These are phyloP conservation scores for Sugiyamaella floridensis DNA, from an alignment of 805 yeast species.

Conservation along the genomic window DNA sequence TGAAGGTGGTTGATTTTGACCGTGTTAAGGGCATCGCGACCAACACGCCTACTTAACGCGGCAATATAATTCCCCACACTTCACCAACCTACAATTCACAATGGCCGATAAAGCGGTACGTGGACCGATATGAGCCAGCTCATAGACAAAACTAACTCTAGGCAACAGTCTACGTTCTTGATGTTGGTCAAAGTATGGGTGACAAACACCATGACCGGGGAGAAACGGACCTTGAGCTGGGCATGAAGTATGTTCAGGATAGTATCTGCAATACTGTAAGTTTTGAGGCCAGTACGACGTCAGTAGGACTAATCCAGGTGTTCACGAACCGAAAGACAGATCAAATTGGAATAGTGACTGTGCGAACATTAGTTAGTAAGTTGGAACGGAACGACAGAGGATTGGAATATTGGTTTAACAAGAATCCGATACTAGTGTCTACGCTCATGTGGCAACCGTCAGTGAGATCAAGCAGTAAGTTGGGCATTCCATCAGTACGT, in stretches of 20 bases:
- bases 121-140: neutral
- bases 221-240: conserved; percentile 18
- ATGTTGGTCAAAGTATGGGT: conserved; percentile 36
- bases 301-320: conserved; percentile 13
- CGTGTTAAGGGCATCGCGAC: neutral
- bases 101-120: conserved; percentile 25
- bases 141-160: conserved; percentile 7
- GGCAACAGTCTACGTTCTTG: conserved; percentile 45
- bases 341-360: conserved; percentile 23
- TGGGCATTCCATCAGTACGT: neutral
- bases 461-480: conserved; percentile 5
- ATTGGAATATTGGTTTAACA: neutral
- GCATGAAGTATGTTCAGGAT: conserved; percentile 37
- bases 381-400: neutral
- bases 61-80: neutral
- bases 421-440: neutral
- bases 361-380: conserved; percentile 8
- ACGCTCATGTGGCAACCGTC: neutral
- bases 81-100: neutral
- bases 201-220: conserved; percentile 9
- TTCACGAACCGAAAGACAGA: conserved; percentile 25
- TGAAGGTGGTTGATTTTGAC: too few relatives aligned
- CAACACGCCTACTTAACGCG: neutral
- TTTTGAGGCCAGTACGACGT: neutral
- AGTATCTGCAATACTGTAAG: conserved; percentile 30